Conservation (phyloP, 257 asterid species). For the Agastache rugosa region DNA sequence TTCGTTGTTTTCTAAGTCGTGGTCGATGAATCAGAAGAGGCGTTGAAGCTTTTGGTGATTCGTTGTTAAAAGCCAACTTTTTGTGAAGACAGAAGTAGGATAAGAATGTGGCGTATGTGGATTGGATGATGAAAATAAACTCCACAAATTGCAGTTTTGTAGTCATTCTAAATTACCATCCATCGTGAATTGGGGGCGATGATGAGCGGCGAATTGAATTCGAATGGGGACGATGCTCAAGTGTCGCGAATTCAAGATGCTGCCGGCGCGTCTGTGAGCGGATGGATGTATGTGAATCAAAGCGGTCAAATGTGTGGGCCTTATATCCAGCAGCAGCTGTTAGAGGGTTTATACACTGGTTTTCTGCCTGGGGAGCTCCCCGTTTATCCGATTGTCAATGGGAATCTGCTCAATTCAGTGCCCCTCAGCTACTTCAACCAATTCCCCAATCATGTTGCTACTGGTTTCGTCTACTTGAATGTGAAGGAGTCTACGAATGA, state of each 20-base stretch:
- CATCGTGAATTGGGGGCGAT: constrained; percentile 11
- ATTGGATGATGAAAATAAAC: neutral
- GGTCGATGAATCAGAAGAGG: neutral
- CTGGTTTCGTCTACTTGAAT: constrained; percentile 74
- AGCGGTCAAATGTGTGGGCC: constrained; percentile 94
- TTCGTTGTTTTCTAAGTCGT: neutral
- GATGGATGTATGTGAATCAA: constrained; percentile 96
- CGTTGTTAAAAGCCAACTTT: neutral
- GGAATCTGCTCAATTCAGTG: constrained; percentile 62
- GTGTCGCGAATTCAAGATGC: constrained; percentile 26
- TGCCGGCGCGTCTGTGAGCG: constrained; percentile 55
- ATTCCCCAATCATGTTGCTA: constrained; percentile 79
- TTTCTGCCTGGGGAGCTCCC: constrained; percentile 80
- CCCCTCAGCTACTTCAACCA: constrained; percentile 77
- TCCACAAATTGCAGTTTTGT: neutral
- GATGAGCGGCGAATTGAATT: constrained; percentile 40
- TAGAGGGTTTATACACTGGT: constrained; percentile 80
- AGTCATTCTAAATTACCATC: neutral
- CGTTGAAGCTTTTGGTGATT: neutral
- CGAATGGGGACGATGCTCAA: constrained; percentile 38
- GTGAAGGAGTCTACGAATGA: constrained; percentile 34
- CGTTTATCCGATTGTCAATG: constrained; percentile 77
- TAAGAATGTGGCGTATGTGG: neutral
- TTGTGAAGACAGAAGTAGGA: neutral
- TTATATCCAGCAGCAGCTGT: constrained; percentile 79